Percentiles rank a stretch among this genome's conserved stretches.
phyloP scores from a whole-genome alignment of 163 green algal species.

The Coccomyxa subellipsoidea region DNA sequence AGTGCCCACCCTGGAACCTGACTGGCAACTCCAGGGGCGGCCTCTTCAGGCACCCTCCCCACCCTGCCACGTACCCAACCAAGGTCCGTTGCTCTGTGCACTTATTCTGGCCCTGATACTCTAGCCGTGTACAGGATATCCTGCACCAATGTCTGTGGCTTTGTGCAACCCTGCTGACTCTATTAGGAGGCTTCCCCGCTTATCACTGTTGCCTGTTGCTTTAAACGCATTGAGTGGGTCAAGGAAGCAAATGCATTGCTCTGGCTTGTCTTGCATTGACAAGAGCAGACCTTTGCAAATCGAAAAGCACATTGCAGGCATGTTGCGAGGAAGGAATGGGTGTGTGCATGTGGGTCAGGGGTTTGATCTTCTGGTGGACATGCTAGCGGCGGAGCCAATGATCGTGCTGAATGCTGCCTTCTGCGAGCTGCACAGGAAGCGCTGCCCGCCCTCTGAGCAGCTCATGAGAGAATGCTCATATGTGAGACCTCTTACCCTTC shows the following conservation, averaged over 20 bases:
- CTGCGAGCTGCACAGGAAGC: slow-evolving; percentile 8
- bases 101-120: neutral
- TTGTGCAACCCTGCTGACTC: too few relatives aligned
- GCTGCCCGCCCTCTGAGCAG: neutral
- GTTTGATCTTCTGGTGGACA: slow-evolving; percentile 4
- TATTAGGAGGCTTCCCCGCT: too few relatives aligned
- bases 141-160: too few relatives aligned
- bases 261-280: too few relatives aligned
- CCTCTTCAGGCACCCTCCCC: slow-evolving; percentile 43
- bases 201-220: too few relatives aligned
- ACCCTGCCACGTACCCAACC: slow-evolving; percentile 10
- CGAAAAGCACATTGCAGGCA: too few relatives aligned
- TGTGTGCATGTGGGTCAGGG: neutral
- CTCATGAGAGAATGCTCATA: neutral
- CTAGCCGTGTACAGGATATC: too few relatives aligned
- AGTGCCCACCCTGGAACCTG: slow-evolving; percentile 46
- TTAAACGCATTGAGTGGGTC: too few relatives aligned
- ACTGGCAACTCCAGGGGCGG: slow-evolving; percentile 23
- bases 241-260: too few relatives aligned
- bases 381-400: neutral
- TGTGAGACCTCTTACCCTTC: neutral
- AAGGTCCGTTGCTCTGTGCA: neutral
- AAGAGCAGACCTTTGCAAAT: too few relatives aligned
- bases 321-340: too few relatives aligned
- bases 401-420: slow-evolving; percentile 6